Evolutionary conservation across 1,284 basidiomycete genomes (phyloP).

Genomic region (Heterobasidion irregulare): DNA sequence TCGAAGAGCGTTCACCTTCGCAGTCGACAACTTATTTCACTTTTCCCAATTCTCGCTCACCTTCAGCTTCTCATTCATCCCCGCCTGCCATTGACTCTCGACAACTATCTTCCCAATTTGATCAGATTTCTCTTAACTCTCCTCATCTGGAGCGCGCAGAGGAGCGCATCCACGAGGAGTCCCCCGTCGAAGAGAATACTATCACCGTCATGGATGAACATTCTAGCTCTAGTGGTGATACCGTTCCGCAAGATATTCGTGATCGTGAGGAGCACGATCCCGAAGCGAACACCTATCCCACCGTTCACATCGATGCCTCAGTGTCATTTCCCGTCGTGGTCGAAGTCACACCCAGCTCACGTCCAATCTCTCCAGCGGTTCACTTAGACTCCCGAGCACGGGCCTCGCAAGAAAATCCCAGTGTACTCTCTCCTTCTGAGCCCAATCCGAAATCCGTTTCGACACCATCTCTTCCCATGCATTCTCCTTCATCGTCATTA

Average conservation of each 20-base stretch:
- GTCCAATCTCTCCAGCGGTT: not conserved
- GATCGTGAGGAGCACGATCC: not conserved
- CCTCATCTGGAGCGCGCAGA: not conserved
- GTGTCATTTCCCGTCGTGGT: slow-evolving; percentile 20
- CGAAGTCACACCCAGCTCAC: slow-evolving; percentile 12
- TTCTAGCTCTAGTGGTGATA: not conserved
- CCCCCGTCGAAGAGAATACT: slow-evolving; percentile 11
- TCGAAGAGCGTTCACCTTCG: slow-evolving; percentile 3
- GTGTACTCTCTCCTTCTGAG: not conserved
- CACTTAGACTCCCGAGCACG: slow-evolving; percentile 4
- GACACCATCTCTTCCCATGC: slow-evolving; percentile 18
- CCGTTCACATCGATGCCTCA: slow-evolving; percentile 39
- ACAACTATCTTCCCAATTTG: slow-evolving; percentile 4
- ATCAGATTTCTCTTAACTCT: slow-evolving; percentile 5
- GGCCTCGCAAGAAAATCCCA: not conserved
- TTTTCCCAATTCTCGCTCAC: not conserved
- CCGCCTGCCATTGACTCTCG: not conserved
- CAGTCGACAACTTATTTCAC: not conserved
- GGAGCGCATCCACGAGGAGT: not conserved
- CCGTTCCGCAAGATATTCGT: not conserved
- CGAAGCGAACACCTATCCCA: slow-evolving; percentile 24
- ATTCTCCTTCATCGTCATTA: slow-evolving; percentile 15
- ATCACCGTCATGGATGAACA: slow-evolving; percentile 5
- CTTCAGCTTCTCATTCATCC: not conserved
- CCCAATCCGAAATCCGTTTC: slow-evolving; percentile 11